These are phyloP conservation scores for Xylaria palmicola DNA, from an alignment of 495 filamentous ascomycete species.

Conservation along the genomic window DNA sequence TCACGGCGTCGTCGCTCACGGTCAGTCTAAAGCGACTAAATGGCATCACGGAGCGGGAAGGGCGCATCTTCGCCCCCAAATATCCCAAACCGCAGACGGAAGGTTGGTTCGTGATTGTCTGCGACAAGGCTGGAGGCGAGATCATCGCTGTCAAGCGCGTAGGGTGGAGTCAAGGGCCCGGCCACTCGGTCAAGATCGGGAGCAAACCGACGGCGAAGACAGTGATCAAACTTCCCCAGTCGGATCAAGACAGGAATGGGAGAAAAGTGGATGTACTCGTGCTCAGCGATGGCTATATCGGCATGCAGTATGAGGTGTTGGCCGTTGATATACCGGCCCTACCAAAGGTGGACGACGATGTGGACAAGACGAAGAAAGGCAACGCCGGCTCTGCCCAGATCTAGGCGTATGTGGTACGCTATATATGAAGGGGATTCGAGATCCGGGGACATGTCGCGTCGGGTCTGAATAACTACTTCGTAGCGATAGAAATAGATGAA, in stretches of 20 bases:
- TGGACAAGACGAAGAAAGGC: conserved; percentile 31
- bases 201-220: conserved; percentile 47
- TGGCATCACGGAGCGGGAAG: conserved; percentile 56
- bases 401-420: not conserved
- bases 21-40: conserved; percentile 69
- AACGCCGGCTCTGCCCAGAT: not conserved
- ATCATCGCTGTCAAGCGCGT: conserved; percentile 82
- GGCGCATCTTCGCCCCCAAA: conserved; percentile 74
- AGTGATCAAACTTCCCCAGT: conserved; percentile 61
- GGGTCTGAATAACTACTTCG: not conserved
- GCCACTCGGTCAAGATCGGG: conserved; percentile 26
- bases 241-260: conserved; percentile 28
- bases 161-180: conserved; percentile 57
- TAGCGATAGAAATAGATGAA: not conserved
- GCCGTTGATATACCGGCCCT: conserved; percentile 52
- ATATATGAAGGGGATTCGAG: too few species aligned
- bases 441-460: too few species aligned
- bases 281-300: conserved; percentile 83
- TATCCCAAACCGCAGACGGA: conserved; percentile 96
- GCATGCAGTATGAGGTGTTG: conserved; percentile 66
- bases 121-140: conserved; percentile 65
- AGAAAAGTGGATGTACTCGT: conserved; percentile 68
- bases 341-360: conserved; percentile 36
- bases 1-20: conserved; percentile 60
- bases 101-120: conserved; percentile 83